Evolutionary conservation across 2,329 filamentous ascomycete genomes (phyloP).

Genomic region (Colletotrichum orbiculare): DNA sequence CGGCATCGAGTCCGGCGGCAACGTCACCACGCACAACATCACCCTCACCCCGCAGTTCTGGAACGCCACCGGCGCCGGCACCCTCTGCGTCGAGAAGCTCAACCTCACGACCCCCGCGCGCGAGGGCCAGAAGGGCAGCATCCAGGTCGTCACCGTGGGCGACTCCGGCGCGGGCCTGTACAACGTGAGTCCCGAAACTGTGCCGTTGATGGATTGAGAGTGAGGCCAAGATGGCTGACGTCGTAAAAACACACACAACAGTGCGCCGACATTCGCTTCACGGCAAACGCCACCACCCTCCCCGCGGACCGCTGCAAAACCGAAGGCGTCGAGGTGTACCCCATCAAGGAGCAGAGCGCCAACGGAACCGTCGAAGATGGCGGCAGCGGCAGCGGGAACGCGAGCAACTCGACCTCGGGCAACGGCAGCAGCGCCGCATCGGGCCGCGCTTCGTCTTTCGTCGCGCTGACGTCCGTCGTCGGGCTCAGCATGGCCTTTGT

Average conservation of each 20-base stretch:
- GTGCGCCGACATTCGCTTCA: conserved; percentile 81
- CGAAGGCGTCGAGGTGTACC: conserved; percentile 59
- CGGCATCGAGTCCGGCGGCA: conserved; percentile 56
- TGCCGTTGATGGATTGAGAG: too few species aligned
- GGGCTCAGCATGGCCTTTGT: conserved; percentile 53
- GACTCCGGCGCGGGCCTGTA: conserved; percentile 71
- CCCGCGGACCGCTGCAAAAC: conserved; percentile 66
- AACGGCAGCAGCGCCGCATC: conserved; percentile 34
- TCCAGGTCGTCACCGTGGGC: conserved; percentile 77
- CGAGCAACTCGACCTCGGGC: conserved; percentile 29
- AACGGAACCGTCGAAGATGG: conserved; percentile 36
- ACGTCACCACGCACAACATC: conserved; percentile 74
- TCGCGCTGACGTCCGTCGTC: conserved; percentile 48
- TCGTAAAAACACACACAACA: conserved; percentile 42
- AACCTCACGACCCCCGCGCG: conserved; percentile 61
- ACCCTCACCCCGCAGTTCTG: conserved; percentile 70
- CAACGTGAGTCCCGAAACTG: conserved; percentile 58
- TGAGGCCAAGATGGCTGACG: conserved; percentile 32
- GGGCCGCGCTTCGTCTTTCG: conserved; percentile 37
- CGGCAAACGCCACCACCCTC: conserved; percentile 58
- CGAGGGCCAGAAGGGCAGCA: conserved; percentile 72
- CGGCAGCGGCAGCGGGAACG: conserved; percentile 26
- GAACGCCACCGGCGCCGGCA: conserved; percentile 69
- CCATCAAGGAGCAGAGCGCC: conserved; percentile 44
- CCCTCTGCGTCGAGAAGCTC: conserved; percentile 73